These are phyloP conservation scores for Euphrasia confusa DNA, from an alignment of 257 asterid genomes.

Conservation along the genomic window DNA sequence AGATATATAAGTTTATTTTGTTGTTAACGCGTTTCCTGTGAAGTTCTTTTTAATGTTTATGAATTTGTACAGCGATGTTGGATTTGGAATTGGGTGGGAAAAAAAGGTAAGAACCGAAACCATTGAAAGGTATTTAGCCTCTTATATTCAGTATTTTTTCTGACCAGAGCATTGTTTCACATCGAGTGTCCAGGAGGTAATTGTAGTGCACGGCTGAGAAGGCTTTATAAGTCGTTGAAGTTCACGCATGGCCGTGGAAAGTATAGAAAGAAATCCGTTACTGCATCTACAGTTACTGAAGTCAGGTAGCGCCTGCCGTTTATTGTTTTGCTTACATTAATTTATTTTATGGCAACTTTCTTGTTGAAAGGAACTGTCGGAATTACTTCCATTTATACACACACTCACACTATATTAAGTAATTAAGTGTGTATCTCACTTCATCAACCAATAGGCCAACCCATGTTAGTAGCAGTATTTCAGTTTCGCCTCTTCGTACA, in stretches of 20 bases:
- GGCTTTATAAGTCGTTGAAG: slow-evolving; percentile 88
- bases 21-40: no score
- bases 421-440: background rate
- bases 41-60: background rate
- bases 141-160: background rate
- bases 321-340: background rate
- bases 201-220: slow-evolving; percentile 81
- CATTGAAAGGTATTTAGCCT: background rate
- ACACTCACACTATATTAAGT: no score
- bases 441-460: background rate
- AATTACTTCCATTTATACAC: no score
- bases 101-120: background rate
- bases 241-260: slow-evolving; percentile 95
- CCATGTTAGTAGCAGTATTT: background rate
- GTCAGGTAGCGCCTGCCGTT: slow-evolving; percentile 55
- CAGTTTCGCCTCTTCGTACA: no score
- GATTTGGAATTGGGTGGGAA: slow-evolving; percentile 4
- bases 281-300: slow-evolving; percentile 66
- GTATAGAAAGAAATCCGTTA: slow-evolving; percentile 61
- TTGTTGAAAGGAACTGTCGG: no score
- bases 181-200: slow-evolving; percentile 65
- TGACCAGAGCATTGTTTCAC: slow-evolving; percentile 1
- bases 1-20: no score
- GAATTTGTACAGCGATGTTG: background rate
- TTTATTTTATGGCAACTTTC: background rate